Evolutionary conservation across 1,284 basidiomycete genomes (phyloP).

Genomic region (Laetiporus sulphureus): DNA sequence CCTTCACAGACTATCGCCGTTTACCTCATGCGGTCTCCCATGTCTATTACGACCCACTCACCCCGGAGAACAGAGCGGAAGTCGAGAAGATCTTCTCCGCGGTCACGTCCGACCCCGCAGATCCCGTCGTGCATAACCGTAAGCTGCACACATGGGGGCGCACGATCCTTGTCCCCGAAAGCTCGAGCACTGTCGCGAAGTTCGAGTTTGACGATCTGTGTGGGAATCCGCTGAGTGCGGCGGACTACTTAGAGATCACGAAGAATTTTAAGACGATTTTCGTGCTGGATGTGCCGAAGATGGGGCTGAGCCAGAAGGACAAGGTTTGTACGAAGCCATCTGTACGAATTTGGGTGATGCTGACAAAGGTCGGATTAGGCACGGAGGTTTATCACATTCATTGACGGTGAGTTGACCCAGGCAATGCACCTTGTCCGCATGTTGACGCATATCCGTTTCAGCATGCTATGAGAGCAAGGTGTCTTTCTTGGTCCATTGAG

Average conservation of each 20-base stretch:
- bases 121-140: constrained; percentile 60
- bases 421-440: not conserved
- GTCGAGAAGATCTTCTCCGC: constrained; percentile 81
- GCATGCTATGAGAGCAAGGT: constrained; percentile 91
- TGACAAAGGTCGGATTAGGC: constrained; percentile 42
- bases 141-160: constrained; percentile 87
- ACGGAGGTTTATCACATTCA: constrained; percentile 94
- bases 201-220: constrained; percentile 90
- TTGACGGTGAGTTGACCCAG: constrained; percentile 63
- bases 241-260: constrained; percentile 95
- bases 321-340: constrained; percentile 40
- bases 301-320: constrained; percentile 87
- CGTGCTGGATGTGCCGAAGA: constrained; percentile 81
- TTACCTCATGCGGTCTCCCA: constrained; percentile 86
- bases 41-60: constrained; percentile 85
- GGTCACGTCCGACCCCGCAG: constrained; percentile 45
- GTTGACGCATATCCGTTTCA: constrained; percentile 27
- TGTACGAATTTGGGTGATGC: not conserved
- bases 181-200: constrained; percentile 73
- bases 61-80: constrained; percentile 57
- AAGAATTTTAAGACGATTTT: constrained; percentile 86
- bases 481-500: constrained; percentile 74
- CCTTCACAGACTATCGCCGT: constrained; percentile 80
- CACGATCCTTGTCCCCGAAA: constrained; percentile 72
- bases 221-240: constrained; percentile 84